phyloP scores from a whole-genome alignment of 192 early-diverging fungal species.

The Diversispora epigaea region DNA sequence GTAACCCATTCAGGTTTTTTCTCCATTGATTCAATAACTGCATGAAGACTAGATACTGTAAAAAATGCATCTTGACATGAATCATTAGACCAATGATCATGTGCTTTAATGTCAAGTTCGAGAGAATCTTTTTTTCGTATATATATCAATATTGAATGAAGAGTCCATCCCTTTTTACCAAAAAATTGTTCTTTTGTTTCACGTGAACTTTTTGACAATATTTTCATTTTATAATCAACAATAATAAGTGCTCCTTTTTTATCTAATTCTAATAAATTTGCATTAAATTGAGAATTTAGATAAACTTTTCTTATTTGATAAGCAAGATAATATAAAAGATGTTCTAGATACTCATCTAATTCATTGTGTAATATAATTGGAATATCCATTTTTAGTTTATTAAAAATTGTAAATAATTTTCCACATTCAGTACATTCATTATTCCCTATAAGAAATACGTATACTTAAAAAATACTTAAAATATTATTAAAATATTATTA shows the following conservation, averaged over 20 bases:
- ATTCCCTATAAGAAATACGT: no score
- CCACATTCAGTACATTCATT: no score
- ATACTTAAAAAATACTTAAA: no score
- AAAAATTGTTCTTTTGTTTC: conserved; percentile 11
- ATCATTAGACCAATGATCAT: background rate
- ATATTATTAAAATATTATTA: no score
- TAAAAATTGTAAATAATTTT: no score
- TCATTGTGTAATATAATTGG: conserved; percentile 7
- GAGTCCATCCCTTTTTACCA: background rate
- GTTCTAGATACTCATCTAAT: background rate
- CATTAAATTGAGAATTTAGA: background rate
- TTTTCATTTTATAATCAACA: background rate
- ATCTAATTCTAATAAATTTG: conserved; percentile 1
- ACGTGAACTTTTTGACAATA: background rate
- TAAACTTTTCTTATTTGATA: background rate
- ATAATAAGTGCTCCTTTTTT: background rate
- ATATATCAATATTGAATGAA: background rate
- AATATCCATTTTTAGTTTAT: no score
- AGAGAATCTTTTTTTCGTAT: background rate
- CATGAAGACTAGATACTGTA: background rate
- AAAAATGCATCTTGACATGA: no score
- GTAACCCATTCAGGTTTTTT: background rate
- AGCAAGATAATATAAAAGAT: background rate
- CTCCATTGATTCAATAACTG: background rate
- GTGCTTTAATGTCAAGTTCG: background rate